These are phyloP conservation scores for Metschnikowia borealis DNA, from an alignment of 805 yeast species.

Conservation along the genomic window DNA sequence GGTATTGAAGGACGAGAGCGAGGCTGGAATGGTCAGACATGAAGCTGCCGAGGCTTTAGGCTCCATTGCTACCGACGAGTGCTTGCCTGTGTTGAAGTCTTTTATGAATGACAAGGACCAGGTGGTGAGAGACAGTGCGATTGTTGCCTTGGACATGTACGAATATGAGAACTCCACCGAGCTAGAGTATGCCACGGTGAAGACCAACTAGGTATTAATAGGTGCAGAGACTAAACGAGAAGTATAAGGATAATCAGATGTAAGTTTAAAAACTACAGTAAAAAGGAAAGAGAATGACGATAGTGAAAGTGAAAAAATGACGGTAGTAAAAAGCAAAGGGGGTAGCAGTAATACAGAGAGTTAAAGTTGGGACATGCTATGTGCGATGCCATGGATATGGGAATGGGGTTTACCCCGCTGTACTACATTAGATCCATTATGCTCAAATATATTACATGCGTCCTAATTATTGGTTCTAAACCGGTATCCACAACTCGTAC, in stretches of 20 bases:
- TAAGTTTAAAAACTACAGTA: too few species aligned
- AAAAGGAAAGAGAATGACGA: not conserved
- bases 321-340: not conserved
- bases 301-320: not conserved
- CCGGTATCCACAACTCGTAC: slow-evolving; percentile 87
- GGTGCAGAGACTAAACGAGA: not conserved
- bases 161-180: slow-evolving; percentile 87
- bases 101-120: slow-evolving; percentile 77
- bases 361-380: too few species aligned
- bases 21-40: slow-evolving; percentile 99
- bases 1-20: slow-evolving; percentile 69
- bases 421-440: not conserved
- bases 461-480: slow-evolving; percentile 85
- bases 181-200: slow-evolving; percentile 57
- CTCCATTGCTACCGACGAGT: slow-evolving; percentile 93
- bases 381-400: too few species aligned
- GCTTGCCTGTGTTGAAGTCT: slow-evolving; percentile 77
- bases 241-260: not conserved
- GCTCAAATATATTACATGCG: not conserved
- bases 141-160: slow-evolving; percentile 97
- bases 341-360: too few species aligned
- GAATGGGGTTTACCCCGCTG: too few species aligned
- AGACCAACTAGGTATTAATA: slow-evolving; percentile 5
- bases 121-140: slow-evolving; percentile 94
- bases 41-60: slow-evolving; percentile 99